Conservation (phyloP, 768 basidiomycete genomes). For the Steccherinum ochraceum region DNA sequence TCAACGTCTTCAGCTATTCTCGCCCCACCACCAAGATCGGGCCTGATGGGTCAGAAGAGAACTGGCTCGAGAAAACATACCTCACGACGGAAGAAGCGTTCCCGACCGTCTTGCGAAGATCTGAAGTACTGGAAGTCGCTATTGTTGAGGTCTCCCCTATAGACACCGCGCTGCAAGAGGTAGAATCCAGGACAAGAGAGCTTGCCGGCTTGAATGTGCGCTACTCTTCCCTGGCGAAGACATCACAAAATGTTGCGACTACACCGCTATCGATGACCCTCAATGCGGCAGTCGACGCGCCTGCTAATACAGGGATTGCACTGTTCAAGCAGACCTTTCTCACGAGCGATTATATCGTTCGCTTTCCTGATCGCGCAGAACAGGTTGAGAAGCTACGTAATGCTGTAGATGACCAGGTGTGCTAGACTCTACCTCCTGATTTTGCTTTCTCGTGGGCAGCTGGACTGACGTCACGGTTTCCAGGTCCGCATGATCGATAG, state of each 20-base stretch:
- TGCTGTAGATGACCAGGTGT: constrained; percentile 79
- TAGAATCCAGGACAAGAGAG: constrained; percentile 76
- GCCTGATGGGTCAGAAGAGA: constrained; percentile 62
- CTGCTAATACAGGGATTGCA: constrained; percentile 68
- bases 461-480: neutral
- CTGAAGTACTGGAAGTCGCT: constrained; percentile 70
- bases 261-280: constrained; percentile 82
- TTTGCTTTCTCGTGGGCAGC: constrained; percentile 1
- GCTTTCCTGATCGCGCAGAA: constrained; percentile 64
- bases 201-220: constrained; percentile 59
- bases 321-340: constrained; percentile 78
- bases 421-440: constrained; percentile 12
- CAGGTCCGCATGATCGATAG: constrained; percentile 77
- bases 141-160: constrained; percentile 80
- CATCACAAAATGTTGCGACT: constrained; percentile 64
- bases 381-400: constrained; percentile 64
- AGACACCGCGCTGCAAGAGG: constrained; percentile 75
- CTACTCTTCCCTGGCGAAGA: constrained; percentile 76
- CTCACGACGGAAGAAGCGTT: constrained; percentile 84
- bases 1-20: constrained; percentile 76
- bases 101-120: constrained; percentile 86
- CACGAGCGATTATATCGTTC: constrained; percentile 55
- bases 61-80: constrained; percentile 87
- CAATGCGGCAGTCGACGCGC: constrained; percentile 83
- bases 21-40: constrained; percentile 60